Evolutionary conservation across 345 rosid species (phyloP).

Genomic region (Murraya koenigii): DNA sequence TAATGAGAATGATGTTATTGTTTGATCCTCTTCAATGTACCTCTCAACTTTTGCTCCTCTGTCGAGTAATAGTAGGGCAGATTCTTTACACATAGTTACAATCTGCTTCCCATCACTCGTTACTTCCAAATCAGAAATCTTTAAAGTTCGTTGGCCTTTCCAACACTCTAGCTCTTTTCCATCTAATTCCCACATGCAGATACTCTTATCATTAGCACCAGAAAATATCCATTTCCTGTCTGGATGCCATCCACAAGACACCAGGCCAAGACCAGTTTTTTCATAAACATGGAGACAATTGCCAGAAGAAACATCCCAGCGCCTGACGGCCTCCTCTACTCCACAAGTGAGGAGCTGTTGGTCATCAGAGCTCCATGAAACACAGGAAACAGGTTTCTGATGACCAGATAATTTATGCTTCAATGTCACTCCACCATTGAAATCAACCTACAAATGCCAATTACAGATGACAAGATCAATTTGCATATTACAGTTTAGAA

Average conservation of each 20-base stretch:
- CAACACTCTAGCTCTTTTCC: slow-evolving; percentile 56
- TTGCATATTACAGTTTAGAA: neutral
- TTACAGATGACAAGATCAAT: neutral
- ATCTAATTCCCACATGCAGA: slow-evolving; percentile 54
- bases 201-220: slow-evolving; percentile 51
- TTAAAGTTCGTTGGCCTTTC: slow-evolving; percentile 51
- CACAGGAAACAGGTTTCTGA: slow-evolving; percentile 46
- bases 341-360: slow-evolving; percentile 60
- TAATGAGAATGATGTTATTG: slow-evolving; percentile 59
- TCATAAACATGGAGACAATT: slow-evolving; percentile 56
- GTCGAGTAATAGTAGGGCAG: slow-evolving; percentile 45
- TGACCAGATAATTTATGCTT: slow-evolving; percentile 57
- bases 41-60: slow-evolving; percentile 46
- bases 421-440: slow-evolving; percentile 32
- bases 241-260: slow-evolving; percentile 72
- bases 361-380: slow-evolving; percentile 69
- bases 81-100: slow-evolving; percentile 49
- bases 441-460: slow-evolving; percentile 39
- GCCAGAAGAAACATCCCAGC: slow-evolving; percentile 66
- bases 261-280: slow-evolving; percentile 45
- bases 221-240: slow-evolving; percentile 46
- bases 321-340: slow-evolving; percentile 48
- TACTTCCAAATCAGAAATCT: slow-evolving; percentile 56
- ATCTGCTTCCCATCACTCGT: slow-evolving; percentile 51
- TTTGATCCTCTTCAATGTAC: slow-evolving; percentile 46